Percentiles rank a stretch among this genome's conserved stretches.
Evolutionary conservation across 2,329 filamentous ascomycete genomes (phyloP).

Genomic region (Neopestalotiopsis rosae): DNA sequence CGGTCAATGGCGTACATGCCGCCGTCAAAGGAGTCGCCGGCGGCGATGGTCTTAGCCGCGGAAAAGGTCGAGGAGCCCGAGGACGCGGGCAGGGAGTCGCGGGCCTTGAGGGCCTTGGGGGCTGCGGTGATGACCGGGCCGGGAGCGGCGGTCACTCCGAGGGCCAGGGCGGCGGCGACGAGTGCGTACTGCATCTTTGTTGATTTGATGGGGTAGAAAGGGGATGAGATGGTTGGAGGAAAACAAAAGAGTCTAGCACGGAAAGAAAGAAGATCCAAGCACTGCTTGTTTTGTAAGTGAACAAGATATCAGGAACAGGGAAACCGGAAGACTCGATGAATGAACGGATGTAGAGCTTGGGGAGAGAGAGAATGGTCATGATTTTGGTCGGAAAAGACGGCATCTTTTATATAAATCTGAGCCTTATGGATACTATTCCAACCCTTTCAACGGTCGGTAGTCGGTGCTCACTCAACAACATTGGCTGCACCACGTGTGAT

Average conservation of each 20-base stretch:
- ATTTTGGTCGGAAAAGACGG: neutral
- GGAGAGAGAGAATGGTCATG: neutral
- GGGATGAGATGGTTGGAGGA: neutral
- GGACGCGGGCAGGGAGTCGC: slow-evolving; percentile 14
- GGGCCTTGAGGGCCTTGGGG: slow-evolving; percentile 2
- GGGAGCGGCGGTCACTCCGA: slow-evolving; percentile 14
- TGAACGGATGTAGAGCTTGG: neutral
- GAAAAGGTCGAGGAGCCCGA: slow-evolving; percentile 16
- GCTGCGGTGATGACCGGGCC: slow-evolving; percentile 12
- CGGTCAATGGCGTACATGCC: slow-evolving; percentile 53
- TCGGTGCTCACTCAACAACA: neutral
- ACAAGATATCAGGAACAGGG: slow-evolving; percentile 3
- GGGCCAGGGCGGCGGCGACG: slow-evolving; percentile 27
- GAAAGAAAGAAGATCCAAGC: slow-evolving; percentile 13
- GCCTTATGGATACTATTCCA: slow-evolving; percentile 4
- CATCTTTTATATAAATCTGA: slow-evolving; percentile 7
- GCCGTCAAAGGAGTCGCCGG: slow-evolving; percentile 44
- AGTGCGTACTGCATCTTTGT: slow-evolving; percentile 31
- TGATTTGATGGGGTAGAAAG: neutral
- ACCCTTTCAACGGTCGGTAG: neutral
- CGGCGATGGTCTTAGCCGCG: slow-evolving; percentile 24
- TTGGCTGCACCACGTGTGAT: neutral
- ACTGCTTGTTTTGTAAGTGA: slow-evolving; percentile 13
- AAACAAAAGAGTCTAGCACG: neutral
- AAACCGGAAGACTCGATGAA: neutral